Percentiles rank a stretch among this genome's conserved stretches.
Conservation (phyloP, 2,329 filamentous ascomycete genomes). For the Neurospora sp. region DNA sequence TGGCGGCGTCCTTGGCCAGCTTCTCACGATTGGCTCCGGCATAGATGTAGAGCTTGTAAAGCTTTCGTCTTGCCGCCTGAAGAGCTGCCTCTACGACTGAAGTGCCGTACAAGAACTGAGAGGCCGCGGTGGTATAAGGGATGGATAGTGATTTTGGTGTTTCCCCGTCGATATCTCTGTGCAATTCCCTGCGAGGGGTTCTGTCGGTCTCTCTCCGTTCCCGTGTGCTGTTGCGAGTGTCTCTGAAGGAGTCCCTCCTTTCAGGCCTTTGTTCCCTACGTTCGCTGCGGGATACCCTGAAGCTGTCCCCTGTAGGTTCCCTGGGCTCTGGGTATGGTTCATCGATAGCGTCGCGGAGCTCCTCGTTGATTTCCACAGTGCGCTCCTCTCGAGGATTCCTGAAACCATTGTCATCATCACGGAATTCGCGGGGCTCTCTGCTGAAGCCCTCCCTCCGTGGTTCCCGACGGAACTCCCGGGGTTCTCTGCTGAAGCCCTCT, state of each 20-base stretch:
- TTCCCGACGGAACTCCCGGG: background rate
- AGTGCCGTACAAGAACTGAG: conserved; percentile 82
- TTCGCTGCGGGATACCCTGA: background rate
- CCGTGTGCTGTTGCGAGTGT: background rate
- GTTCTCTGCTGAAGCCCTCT: background rate
- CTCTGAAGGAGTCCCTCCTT: background rate
- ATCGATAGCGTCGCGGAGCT: background rate
- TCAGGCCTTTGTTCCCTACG: background rate
- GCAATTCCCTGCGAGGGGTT: conserved; percentile 6
- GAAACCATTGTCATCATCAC: background rate
- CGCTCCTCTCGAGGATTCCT: background rate
- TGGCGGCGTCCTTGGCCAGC: conserved; percentile 20
- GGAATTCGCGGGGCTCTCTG: background rate
- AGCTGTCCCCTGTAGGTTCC: background rate
- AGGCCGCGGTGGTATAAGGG: conserved; percentile 70
- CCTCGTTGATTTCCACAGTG: background rate
- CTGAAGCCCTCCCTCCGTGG: background rate
- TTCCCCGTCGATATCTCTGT: background rate
- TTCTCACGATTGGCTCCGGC: conserved; percentile 45
- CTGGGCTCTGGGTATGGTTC: background rate
- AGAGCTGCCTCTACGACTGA: conserved; percentile 75
- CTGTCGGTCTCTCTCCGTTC: background rate
- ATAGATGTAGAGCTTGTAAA: conserved; percentile 80
- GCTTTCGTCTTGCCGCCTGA: conserved; percentile 51
- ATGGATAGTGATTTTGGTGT: conserved; percentile 14